Percentiles rank a stretch among this genome's conserved stretches.
phyloP scores from a whole-genome alignment of 768 basidiomycete genomes.

The Austroboletus festivus region DNA sequence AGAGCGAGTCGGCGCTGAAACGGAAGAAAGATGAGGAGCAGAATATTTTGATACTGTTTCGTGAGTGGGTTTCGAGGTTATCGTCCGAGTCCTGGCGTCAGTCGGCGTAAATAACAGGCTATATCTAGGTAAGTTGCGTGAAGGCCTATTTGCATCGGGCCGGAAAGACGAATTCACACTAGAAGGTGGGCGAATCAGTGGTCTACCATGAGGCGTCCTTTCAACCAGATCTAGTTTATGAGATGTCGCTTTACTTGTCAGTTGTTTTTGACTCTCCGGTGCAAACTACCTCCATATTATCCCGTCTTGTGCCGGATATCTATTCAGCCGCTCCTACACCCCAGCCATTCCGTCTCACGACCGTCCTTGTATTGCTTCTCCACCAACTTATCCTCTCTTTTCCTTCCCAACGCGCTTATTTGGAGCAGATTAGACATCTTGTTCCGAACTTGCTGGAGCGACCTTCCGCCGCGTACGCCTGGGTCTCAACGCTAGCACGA shows the following conservation, averaged over 20 bases:
- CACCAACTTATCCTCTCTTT: conserved; percentile 56
- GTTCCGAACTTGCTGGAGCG: conserved; percentile 37
- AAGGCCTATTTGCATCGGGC: conserved; percentile 62
- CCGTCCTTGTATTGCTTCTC: conserved; percentile 50
- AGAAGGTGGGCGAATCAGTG: conserved; percentile 49
- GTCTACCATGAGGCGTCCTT: not conserved
- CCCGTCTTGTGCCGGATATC: conserved; percentile 52
- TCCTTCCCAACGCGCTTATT: conserved; percentile 62
- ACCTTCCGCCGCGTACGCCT: conserved; percentile 37
- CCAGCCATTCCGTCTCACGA: conserved; percentile 25
- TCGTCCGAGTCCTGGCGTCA: not conserved
- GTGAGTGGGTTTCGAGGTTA: conserved; percentile 39
- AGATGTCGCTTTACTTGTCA: conserved; percentile 67
- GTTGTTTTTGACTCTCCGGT: conserved; percentile 57
- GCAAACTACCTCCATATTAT: conserved; percentile 61
- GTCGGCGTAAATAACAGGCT: not conserved
- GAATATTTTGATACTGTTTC: conserved; percentile 70
- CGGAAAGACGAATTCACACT: conserved; percentile 60
- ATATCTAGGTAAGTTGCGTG: conserved; percentile 65
- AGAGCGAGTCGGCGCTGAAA: conserved; percentile 25
- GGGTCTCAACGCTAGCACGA: conserved; percentile 53
- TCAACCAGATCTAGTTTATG: conserved; percentile 50
- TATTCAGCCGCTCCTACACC: conserved; percentile 29
- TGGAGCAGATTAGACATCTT: conserved; percentile 20
- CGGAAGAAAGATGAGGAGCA: conserved; percentile 53